Evolutionary conservation across 2,329 filamentous ascomycete genomes (phyloP).

Genomic region (Colletotrichum costaricense): DNA sequence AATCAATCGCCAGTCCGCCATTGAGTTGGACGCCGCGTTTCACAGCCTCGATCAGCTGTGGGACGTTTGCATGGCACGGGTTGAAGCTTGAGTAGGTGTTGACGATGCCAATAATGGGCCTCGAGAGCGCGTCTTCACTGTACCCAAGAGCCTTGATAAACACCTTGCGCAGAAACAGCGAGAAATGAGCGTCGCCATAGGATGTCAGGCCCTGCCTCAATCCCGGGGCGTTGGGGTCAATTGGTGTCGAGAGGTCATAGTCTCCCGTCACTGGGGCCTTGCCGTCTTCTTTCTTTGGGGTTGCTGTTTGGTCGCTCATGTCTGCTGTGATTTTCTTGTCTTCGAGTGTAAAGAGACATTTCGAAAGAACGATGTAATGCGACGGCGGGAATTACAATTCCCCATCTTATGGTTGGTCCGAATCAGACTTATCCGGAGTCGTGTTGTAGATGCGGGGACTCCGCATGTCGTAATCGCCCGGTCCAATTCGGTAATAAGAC

Average conservation of each 20-base stretch:
- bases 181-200: constrained; percentile 81
- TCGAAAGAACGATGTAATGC: neutral
- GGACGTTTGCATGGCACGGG: constrained; percentile 78
- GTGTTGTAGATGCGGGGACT: constrained; percentile 21
- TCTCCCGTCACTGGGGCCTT: constrained; percentile 55
- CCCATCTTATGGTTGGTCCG: constrained; percentile 22
- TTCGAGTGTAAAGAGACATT: neutral
- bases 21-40: constrained; percentile 75
- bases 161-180: constrained; percentile 78
- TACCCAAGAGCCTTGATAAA: constrained; percentile 84
- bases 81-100: constrained; percentile 81
- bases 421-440: constrained; percentile 15
- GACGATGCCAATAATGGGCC: constrained; percentile 79
- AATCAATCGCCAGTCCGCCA: constrained; percentile 77
- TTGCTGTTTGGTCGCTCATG: neutral
- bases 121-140: constrained; percentile 75
- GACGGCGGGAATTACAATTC: constrained; percentile 14
- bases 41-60: constrained; percentile 76
- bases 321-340: neutral
- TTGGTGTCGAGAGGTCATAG: constrained; percentile 68
- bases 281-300: neutral
- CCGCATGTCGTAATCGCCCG: constrained; percentile 32
- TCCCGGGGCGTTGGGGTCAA: constrained; percentile 60
- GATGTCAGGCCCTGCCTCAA: constrained; percentile 73
- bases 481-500: constrained; percentile 17